Conservation (phyloP, 495 filamentous ascomycete species). For the Annulohypoxylon stygium region DNA sequence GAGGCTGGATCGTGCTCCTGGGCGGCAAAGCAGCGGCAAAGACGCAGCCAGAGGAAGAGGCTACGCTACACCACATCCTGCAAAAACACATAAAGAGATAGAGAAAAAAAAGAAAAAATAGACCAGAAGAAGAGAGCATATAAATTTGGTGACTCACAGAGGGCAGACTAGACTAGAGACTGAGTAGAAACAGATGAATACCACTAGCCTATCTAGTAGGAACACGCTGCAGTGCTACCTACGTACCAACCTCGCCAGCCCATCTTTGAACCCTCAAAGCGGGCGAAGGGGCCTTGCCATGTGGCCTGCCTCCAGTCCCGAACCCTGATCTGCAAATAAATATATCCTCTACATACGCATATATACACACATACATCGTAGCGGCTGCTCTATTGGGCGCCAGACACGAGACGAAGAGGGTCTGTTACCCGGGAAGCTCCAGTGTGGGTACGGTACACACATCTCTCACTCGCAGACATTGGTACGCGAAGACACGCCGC, state of each 20-base stretch:
- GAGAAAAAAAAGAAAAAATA: not conserved
- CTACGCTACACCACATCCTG: conserved; percentile 3
- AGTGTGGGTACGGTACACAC: conserved; percentile 36
- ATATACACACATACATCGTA: conserved; percentile 14
- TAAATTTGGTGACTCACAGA: conserved; percentile 33
- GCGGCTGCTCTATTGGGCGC: conserved; percentile 34
- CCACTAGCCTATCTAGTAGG: conserved; percentile 40
- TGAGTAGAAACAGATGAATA: conserved; percentile 19
- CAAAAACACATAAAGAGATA: not conserved
- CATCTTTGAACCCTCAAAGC: conserved; percentile 17
- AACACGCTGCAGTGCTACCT: conserved; percentile 42
- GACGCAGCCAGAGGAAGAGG: not conserved
- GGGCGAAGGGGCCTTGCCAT: conserved; percentile 43
- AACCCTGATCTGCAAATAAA: conserved; percentile 48
- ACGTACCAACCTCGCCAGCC: conserved; percentile 29
- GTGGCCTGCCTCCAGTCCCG: conserved; percentile 36
- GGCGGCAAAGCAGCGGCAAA: not conserved
- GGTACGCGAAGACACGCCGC: not conserved
- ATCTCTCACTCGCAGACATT: not conserved
- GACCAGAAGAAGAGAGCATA: not conserved
- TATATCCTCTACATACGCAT: conserved; percentile 35
- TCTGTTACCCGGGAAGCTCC: conserved; percentile 21
- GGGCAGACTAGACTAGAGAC: not conserved
- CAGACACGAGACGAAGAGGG: conserved; percentile 24
- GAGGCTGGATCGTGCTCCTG: conserved; percentile 5